phyloP scores from a whole-genome alignment of 2,329 filamentous ascomycete genomes.

The Dothidotthia symphoricarpi region DNA sequence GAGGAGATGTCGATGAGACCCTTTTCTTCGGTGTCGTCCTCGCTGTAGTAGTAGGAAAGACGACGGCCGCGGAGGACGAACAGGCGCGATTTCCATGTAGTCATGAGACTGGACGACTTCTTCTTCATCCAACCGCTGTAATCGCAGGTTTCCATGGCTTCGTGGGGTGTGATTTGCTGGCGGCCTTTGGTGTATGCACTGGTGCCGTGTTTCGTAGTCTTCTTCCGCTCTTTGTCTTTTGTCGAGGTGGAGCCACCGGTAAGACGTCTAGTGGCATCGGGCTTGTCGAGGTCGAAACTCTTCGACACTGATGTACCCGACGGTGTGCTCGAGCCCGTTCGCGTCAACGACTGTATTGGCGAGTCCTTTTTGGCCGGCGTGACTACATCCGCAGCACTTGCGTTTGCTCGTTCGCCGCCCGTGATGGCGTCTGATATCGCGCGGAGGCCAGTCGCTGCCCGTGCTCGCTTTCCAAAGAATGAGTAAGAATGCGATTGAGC shows the following conservation, averaged over 20 bases:
- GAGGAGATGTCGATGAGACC: slow-evolving; percentile 97
- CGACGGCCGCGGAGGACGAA: slow-evolving; percentile 91
- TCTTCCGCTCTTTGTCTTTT: slow-evolving; percentile 33
- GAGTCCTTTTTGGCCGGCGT: slow-evolving; percentile 53
- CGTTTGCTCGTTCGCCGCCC: slow-evolving; percentile 52
- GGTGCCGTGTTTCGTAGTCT: slow-evolving; percentile 86
- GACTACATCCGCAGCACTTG: slow-evolving; percentile 42
- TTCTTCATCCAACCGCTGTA: slow-evolving; percentile 99
- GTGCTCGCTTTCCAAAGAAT: slow-evolving; percentile 41
- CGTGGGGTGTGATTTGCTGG: slow-evolving; percentile 73
- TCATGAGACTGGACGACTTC: slow-evolving; percentile 92
- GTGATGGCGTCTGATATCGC: slow-evolving; percentile 75
- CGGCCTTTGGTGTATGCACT: slow-evolving; percentile 90
- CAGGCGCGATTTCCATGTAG: slow-evolving; percentile 95
- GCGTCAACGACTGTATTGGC: slow-evolving; percentile 62
- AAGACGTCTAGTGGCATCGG: slow-evolving; percentile 45
- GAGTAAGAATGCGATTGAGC: slow-evolving; percentile 32
- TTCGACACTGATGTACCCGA: slow-evolving; percentile 57
- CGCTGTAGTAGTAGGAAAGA: slow-evolving; percentile 93
- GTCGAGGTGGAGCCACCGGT: slow-evolving; percentile 48
- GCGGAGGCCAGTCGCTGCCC: slow-evolving; percentile 66
- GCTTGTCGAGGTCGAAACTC: slow-evolving; percentile 78
- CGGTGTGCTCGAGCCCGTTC: slow-evolving; percentile 71
- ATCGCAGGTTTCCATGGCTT: slow-evolving; percentile 83
- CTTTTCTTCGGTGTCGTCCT: slow-evolving; percentile 88